Conservation (phyloP, 768 basidiomycete species). For the Gymnopilus dilepis region DNA sequence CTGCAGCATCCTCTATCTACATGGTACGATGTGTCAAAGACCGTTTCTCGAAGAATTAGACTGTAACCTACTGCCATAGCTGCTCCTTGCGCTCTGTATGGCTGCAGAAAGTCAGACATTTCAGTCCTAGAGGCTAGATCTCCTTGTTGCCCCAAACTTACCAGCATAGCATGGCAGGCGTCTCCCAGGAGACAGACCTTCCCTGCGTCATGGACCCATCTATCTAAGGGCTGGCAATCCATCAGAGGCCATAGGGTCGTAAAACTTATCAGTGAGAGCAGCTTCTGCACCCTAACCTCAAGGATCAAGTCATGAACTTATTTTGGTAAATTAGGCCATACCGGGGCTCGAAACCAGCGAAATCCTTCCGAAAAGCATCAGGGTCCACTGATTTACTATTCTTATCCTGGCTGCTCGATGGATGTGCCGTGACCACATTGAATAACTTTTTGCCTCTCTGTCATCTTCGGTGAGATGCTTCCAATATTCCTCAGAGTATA, state of each 20-base stretch:
- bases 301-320: too few relatives aligned
- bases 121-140: too few relatives aligned
- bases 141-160: neutral
- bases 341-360: constrained; percentile 54
- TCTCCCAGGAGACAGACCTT: constrained; percentile 54
- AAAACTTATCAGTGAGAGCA: constrained; percentile 47
- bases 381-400: constrained; percentile 46
- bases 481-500: neutral
- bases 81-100: constrained; percentile 57
- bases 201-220: constrained; percentile 51
- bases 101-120: too few relatives aligned
- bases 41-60: neutral
- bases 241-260: constrained; percentile 53
- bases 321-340: constrained; percentile 20
- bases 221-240: constrained; percentile 50
- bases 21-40: neutral
- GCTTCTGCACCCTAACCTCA: constrained; percentile 46
- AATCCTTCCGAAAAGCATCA: constrained; percentile 54
- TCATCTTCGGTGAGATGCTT: neutral
- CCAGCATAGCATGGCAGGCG: constrained; percentile 52
- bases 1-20: constrained; percentile 36
- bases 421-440: constrained; percentile 51
- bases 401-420: constrained; percentile 43
- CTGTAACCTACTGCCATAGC: constrained; percentile 47
- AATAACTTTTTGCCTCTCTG: constrained; percentile 46